A percentile compares a stretch with the other conserved stretches of the same genome.
These are phyloP conservation scores for Peterozyma xylosa DNA, from an alignment of 805 yeast genomes.

Conservation along the genomic window DNA sequence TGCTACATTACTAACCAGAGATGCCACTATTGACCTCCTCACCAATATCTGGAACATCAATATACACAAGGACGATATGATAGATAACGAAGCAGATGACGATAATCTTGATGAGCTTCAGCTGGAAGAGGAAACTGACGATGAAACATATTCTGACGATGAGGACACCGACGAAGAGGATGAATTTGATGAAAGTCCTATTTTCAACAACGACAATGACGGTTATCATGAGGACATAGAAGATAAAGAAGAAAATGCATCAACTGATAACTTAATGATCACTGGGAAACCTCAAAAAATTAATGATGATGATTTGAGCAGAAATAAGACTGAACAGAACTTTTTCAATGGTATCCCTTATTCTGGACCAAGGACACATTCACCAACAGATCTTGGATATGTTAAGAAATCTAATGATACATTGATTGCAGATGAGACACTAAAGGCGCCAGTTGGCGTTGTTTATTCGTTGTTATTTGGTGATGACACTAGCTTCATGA, in stretches of 20 bases:
- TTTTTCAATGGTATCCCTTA: conserved; percentile 29
- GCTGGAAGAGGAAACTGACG: not conserved
- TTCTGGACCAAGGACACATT: conserved; percentile 29
- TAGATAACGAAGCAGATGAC: conserved; percentile 6
- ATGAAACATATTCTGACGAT: conserved; percentile 18
- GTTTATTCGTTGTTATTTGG: conserved; percentile 59
- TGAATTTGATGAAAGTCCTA: conserved; percentile 9
- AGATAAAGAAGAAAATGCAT: not conserved
- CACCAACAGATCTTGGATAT: conserved; percentile 31
- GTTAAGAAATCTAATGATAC: conserved; percentile 40
- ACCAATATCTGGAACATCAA: conserved; percentile 54
- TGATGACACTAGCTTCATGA: conserved; percentile 37
- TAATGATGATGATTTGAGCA: conserved; percentile 11
- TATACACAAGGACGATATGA: conserved; percentile 17
- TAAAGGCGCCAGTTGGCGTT: conserved; percentile 60
- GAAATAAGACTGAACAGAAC: conserved; percentile 17
- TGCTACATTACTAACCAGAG: conserved; percentile 61
- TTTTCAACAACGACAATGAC: conserved; percentile 15
- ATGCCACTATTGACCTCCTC: conserved; percentile 41
- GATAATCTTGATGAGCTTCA: not conserved
- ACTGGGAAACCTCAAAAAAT: not conserved
- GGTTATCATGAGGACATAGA: conserved; percentile 17
- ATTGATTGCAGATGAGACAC: conserved; percentile 42
- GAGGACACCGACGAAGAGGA: conserved; percentile 17
- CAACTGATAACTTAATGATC: not conserved